phyloP scores from a whole-genome alignment of 2,329 filamentous ascomycete species.

The Phoma herbarum region DNA sequence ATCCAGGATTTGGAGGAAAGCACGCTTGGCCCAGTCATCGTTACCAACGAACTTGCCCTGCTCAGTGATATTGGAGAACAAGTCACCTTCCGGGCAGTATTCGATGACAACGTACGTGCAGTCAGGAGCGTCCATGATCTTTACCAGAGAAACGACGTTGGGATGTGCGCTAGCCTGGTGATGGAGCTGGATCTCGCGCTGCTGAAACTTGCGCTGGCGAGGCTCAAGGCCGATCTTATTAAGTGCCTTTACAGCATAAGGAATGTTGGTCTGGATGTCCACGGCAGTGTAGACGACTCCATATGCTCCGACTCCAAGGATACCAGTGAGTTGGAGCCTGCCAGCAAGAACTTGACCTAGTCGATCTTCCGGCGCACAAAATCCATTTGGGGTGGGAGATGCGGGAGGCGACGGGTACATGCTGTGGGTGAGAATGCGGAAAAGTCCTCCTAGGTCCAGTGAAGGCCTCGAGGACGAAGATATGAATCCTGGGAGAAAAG shows the following conservation, averaged over 20 bases:
- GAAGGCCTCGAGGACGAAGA: slow-evolving; percentile 51
- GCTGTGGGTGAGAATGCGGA: slow-evolving; percentile 33
- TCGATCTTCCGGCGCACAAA: slow-evolving; percentile 76
- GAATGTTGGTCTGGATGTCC: slow-evolving; percentile 80
- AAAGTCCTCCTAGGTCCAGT: slow-evolving; percentile 52
- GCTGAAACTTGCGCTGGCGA: slow-evolving; percentile 88
- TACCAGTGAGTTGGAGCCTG: slow-evolving; percentile 81
- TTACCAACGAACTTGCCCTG: slow-evolving; percentile 91
- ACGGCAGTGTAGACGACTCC: slow-evolving; percentile 93
- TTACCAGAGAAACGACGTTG: slow-evolving; percentile 92
- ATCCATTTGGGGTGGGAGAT: slow-evolving; percentile 57
- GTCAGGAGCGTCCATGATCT: slow-evolving; percentile 90
- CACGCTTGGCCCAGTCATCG: slow-evolving; percentile 83
- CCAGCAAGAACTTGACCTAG: slow-evolving; percentile 84
- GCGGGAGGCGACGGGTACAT: slow-evolving; percentile 62
- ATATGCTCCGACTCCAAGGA: slow-evolving; percentile 93
- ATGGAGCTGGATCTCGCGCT: slow-evolving; percentile 91
- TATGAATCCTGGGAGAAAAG: slow-evolving; percentile 34
- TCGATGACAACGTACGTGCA: slow-evolving; percentile 97
- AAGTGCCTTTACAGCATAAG: slow-evolving; percentile 95
- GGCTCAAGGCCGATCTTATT: slow-evolving; percentile 92
- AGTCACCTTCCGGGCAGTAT: slow-evolving; percentile 94
- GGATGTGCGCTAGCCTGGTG: slow-evolving; percentile 86
- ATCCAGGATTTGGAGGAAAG: slow-evolving; percentile 95
- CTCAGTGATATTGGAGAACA: slow-evolving; percentile 98